Percentiles rank a stretch among this genome's conserved stretches.
These are phyloP conservation scores for Acacia crassicarpa DNA, from an alignment of 306 rosid species.

Conservation along the genomic window DNA sequence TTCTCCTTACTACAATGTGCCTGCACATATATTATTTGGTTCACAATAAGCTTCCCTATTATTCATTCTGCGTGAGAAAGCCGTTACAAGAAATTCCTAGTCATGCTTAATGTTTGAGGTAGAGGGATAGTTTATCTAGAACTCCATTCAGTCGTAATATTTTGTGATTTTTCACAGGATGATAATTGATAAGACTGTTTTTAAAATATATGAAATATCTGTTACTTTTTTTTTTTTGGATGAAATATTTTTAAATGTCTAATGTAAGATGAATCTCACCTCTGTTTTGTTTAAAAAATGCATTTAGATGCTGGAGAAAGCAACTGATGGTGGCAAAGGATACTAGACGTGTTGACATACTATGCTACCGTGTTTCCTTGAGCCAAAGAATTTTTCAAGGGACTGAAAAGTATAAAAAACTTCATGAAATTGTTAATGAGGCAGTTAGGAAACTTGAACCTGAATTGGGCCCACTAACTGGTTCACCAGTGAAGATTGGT, in stretches of 20 bases:
- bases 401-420: conserved; percentile 59
- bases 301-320: conserved; percentile 81
- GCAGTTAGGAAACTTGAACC: conserved; percentile 84
- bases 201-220: conserved; percentile 1
- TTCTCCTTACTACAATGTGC: too few relatives aligned
- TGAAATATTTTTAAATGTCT: conserved; percentile 17
- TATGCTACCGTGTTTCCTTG: conserved; percentile 86
- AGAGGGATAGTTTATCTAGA: not conserved
- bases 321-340: conserved; percentile 79
- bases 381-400: conserved; percentile 88
- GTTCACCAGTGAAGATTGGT: conserved; percentile 83
- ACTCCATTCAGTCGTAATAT: not conserved
- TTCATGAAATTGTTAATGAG: conserved; percentile 64
- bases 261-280: conserved; percentile 33
- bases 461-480: conserved; percentile 83
- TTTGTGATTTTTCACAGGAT: not conserved
- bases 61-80: not conserved
- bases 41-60: not conserved
- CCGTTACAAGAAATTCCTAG: not conserved
- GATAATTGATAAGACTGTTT: not conserved
- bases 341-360: conserved; percentile 90
- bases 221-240: conserved; percentile 4
- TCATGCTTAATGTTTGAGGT: not conserved
- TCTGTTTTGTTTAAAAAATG: conserved; percentile 30
- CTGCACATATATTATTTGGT: not conserved